Percentiles rank a stretch among this genome's conserved stretches.
Conservation (phyloP, 163 green algal genomes). For the Chlorella variabilis region DNA sequence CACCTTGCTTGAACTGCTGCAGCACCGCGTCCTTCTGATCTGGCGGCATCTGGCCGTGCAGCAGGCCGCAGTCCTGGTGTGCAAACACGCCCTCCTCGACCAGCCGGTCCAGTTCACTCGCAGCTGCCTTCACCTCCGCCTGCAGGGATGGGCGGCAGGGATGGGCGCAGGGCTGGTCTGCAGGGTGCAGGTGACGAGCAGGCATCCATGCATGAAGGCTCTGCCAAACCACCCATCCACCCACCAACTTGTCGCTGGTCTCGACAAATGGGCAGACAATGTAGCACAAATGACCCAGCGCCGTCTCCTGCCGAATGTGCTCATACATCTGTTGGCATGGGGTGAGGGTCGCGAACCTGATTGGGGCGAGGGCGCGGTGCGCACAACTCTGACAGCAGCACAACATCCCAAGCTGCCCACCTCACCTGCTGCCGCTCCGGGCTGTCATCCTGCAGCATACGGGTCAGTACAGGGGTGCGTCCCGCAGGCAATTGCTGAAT, state of each 20-base stretch:
- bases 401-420: too few relatives aligned
- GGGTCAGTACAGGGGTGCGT: slow-evolving; percentile 72
- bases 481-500: slow-evolving; percentile 83
- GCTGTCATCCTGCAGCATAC: slow-evolving; percentile 51
- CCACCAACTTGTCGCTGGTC: slow-evolving; percentile 44
- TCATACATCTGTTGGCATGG: slow-evolving; percentile 48
- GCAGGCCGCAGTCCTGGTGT: slow-evolving; percentile 57
- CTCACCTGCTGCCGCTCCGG: slow-evolving; percentile 45
- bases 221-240: not conserved
- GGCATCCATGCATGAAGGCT: too few relatives aligned
- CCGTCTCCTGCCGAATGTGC: slow-evolving; percentile 67
- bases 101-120: slow-evolving; percentile 60
- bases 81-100: slow-evolving; percentile 43
- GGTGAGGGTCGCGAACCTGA: too few relatives aligned
- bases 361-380: too few relatives aligned
- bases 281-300: slow-evolving; percentile 46
- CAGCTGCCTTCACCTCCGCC: slow-evolving; percentile 57
- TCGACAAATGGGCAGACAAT: slow-evolving; percentile 80
- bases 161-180: not conserved
- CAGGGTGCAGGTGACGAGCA: too few relatives aligned
- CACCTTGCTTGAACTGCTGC: slow-evolving; percentile 68
- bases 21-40: slow-evolving; percentile 84
- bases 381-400: too few relatives aligned
- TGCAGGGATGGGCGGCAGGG: not conserved
- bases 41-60: slow-evolving; percentile 85